A percentile compares a stretch with the other conserved stretches of the same genome.
Evolutionary conservation across 2,329 filamentous ascomycete species (phyloP).

Genomic region (Xylaria sp.): DNA sequence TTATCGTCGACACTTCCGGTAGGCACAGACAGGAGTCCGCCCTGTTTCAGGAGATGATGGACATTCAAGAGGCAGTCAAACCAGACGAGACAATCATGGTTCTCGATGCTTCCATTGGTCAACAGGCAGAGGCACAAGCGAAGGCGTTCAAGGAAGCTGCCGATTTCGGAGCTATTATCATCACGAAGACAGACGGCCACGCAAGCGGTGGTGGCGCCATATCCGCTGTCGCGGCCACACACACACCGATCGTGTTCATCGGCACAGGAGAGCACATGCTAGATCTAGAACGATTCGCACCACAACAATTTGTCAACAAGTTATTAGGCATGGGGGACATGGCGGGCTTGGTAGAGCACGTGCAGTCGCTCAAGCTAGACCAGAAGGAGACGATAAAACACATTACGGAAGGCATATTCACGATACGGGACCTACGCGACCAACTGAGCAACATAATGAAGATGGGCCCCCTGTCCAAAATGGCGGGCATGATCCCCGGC

Average conservation of each 20-base stretch:
- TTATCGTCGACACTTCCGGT: conserved; percentile 97
- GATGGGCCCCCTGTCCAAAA: conserved; percentile 96
- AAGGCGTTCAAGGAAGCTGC: conserved; percentile 97
- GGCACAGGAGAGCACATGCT: conserved; percentile 98
- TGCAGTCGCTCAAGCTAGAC: conserved; percentile 92
- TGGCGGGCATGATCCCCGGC: conserved; percentile 98
- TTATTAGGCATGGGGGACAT: conserved; percentile 97
- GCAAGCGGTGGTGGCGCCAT: conserved; percentile 96
- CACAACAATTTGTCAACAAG: conserved; percentile 91
- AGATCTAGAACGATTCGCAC: conserved; percentile 90
- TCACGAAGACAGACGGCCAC: conserved; percentile 97
- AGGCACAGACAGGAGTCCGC: conserved; percentile 94
- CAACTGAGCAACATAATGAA: conserved; percentile 99
- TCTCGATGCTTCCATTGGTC: conserved; percentile 93
- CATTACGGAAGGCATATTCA: conserved; percentile 95
- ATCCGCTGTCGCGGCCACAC: conserved; percentile 93
- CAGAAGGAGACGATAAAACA: conserved; percentile 99
- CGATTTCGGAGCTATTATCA: conserved; percentile 97
- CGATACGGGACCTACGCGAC: conserved; percentile 89
- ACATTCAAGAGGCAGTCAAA: conserved; percentile 88
- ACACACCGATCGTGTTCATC: conserved; percentile 96
- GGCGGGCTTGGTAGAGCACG: conserved; percentile 91
- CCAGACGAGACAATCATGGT: conserved; percentile 99
- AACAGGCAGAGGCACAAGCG: conserved; percentile 91
- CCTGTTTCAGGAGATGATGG: conserved; percentile 95